A percentile compares a stretch with the other conserved stretches of the same genome.
Conservation (phyloP, 371 early-diverging fungal species). For the Circinella minor region DNA sequence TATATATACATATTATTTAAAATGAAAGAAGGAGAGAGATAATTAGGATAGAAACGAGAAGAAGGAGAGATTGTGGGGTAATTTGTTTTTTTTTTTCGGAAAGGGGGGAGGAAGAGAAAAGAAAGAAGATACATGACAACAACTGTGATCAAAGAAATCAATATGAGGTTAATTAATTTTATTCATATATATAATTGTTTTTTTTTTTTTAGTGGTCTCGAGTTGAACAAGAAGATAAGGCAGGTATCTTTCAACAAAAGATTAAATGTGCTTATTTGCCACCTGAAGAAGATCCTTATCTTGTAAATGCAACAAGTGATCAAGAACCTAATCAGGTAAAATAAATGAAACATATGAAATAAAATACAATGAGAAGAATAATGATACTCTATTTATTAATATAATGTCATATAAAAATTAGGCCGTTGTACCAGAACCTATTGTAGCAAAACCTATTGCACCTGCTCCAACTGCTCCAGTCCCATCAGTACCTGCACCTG, state of each 20-base stretch:
- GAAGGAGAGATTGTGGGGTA: too few relatives aligned
- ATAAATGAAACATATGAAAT: not conserved
- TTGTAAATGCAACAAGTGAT: not conserved
- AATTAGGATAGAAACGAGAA: too few relatives aligned
- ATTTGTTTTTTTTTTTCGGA: too few relatives aligned
- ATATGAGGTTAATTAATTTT: too few relatives aligned
- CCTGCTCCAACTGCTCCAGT: constrained; percentile 12
- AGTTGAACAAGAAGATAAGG: constrained; percentile 55
- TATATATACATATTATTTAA: constrained; percentile 2
- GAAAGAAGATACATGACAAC: too few relatives aligned
- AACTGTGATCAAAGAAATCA: too few relatives aligned
- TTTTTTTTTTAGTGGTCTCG: constrained; percentile 54
- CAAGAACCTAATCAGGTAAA: constrained; percentile 1
- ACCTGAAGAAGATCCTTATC: constrained; percentile 21
- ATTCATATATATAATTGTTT: too few relatives aligned
- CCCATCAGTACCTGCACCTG: constrained; percentile 10
- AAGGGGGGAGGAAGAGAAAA: too few relatives aligned
- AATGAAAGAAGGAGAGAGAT: too few relatives aligned
- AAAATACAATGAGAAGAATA: not conserved
- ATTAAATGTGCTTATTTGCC: constrained; percentile 64
- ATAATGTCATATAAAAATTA: not conserved
- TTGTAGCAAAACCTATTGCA: constrained; percentile 6
- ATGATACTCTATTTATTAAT: too few relatives aligned
- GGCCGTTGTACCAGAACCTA: not conserved
- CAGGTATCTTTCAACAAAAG: constrained; percentile 65